Percentiles rank a stretch among this genome's conserved stretches.
phyloP scores from a whole-genome alignment of 768 basidiomycete genomes.

The Tylopilus rubrobrunneus region DNA sequence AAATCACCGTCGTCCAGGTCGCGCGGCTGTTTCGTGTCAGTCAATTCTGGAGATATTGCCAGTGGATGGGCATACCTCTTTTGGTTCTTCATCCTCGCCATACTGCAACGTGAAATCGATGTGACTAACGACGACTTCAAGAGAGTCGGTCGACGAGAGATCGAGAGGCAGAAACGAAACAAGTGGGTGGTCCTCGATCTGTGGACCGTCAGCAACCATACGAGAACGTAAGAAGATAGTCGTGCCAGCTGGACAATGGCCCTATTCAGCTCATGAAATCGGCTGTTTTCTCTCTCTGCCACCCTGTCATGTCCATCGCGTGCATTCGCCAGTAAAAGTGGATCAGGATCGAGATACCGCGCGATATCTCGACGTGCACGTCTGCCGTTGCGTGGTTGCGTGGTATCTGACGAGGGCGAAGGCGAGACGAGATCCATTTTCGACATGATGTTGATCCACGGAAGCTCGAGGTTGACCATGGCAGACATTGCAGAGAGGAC shows the following conservation, averaged over 20 bases:
- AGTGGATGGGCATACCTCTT: constrained; percentile 55
- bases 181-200: constrained; percentile 99
- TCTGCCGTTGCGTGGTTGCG: constrained; percentile 66
- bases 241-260: constrained; percentile 92
- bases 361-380: constrained; percentile 78
- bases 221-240: not conserved
- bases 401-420: constrained; percentile 30
- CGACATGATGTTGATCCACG: constrained; percentile 97
- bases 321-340: constrained; percentile 70
- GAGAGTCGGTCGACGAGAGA: constrained; percentile 82
- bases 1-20: constrained; percentile 95
- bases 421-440: constrained; percentile 95
- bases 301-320: constrained; percentile 42
- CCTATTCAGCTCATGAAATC: constrained; percentile 90
- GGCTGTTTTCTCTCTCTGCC: constrained; percentile 57
- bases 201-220: not conserved
- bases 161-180: constrained; percentile 97
- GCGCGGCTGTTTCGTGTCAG: constrained; percentile 55
- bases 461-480: constrained; percentile 96
- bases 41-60: constrained; percentile 3
- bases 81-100: constrained; percentile 97
- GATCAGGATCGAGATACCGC: constrained; percentile 96
- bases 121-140: constrained; percentile 89
- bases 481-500: constrained; percentile 98
- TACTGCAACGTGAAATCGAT: constrained; percentile 99